Evolutionary conservation across 495 filamentous ascomycete genomes (phyloP).

Genomic region (Hypoxylon fuscum): DNA sequence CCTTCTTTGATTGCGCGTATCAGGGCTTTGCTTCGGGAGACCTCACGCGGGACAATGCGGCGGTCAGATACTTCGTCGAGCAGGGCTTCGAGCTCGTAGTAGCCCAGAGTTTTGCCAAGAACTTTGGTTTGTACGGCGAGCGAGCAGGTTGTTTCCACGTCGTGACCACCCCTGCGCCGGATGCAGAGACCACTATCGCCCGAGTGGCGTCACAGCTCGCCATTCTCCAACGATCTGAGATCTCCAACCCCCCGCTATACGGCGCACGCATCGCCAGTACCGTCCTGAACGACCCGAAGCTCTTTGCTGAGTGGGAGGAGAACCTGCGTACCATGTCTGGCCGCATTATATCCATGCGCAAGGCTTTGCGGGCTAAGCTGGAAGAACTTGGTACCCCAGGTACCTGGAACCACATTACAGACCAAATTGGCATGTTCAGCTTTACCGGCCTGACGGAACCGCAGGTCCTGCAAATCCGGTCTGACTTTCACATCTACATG

Average conservation of each 20-base stretch:
- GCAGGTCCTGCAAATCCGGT: constrained; percentile 83
- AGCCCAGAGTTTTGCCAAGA: constrained; percentile 98
- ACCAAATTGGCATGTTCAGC: constrained; percentile 99
- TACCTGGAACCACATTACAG: constrained; percentile 94
- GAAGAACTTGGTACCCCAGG: constrained; percentile 87
- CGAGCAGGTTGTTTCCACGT: constrained; percentile 97
- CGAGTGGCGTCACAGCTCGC: constrained; percentile 87
- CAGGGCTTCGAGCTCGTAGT: constrained; percentile 96
- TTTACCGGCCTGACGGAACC: constrained; percentile 89
- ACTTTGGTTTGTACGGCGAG: constrained; percentile 98
- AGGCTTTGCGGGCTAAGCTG: constrained; percentile 74
- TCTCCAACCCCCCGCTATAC: constrained; percentile 94
- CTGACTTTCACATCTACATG: constrained; percentile 93
- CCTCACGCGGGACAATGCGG: constrained; percentile 84
- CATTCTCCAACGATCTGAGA: constrained; percentile 95
- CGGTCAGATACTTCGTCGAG: constrained; percentile 90
- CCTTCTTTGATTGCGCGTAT: constrained; percentile 98
- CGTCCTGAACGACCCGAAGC: constrained; percentile 79
- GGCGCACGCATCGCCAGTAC: constrained; percentile 86
- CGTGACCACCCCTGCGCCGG: constrained; percentile 75
- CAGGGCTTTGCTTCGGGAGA: constrained; percentile 97
- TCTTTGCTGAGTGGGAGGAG: constrained; percentile 95
- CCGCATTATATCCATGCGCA: constrained; percentile 89
- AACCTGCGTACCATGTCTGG: constrained; percentile 94
- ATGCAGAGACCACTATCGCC: constrained; percentile 67